These are phyloP conservation scores for Malus sylvestris DNA, from an alignment of 306 rosid genomes.

Conservation along the genomic window DNA sequence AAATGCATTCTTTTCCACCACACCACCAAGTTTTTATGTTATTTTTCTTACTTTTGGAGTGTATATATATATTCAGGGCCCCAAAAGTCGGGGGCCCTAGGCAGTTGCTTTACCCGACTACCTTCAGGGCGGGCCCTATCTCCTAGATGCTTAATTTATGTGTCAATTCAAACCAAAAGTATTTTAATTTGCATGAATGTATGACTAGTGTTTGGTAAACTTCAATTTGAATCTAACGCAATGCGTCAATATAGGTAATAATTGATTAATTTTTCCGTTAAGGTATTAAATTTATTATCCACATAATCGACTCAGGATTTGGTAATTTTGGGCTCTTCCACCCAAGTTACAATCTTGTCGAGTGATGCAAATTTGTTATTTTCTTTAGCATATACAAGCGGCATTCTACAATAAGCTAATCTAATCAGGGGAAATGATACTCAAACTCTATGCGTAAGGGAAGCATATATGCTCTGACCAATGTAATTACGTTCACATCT, in stretches of 20 bases:
- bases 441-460: neutral
- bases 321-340: neutral
- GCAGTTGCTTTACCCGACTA: too few relatives aligned
- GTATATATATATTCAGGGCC: too few relatives aligned
- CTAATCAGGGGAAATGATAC: neutral
- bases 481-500: too few relatives aligned
- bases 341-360: neutral
- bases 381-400: too few relatives aligned
- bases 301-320: neutral
- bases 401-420: neutral
- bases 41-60: too few relatives aligned
- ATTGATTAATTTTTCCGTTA: neutral
- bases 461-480: neutral
- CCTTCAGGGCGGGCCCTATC: too few relatives aligned
- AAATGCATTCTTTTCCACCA: too few relatives aligned
- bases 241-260: neutral
- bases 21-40: too few relatives aligned
- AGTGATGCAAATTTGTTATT: neutral
- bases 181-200: neutral
- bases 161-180: neutral
- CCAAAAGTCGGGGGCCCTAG: too few relatives aligned
- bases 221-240: neutral
- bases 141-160: neutral
- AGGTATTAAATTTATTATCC: neutral
- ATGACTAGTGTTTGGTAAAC: neutral